Conservation (phyloP, 306 rosid genomes). For the cucumber (Cucumis sativus) region DNA sequence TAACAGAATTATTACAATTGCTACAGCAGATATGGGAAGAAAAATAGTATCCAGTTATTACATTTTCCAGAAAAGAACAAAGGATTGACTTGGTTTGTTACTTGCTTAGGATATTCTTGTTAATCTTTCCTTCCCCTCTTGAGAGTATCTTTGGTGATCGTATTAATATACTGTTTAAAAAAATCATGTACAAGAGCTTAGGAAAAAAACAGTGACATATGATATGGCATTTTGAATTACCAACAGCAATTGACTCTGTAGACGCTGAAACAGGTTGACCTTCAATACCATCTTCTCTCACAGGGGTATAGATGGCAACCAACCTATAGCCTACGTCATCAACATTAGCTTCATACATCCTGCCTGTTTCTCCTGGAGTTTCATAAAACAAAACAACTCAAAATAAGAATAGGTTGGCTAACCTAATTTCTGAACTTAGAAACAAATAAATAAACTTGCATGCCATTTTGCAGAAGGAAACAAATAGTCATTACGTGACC, state of each 20-base stretch:
- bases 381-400: constrained; percentile 2
- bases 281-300: constrained; percentile 93
- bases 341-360: constrained; percentile 94
- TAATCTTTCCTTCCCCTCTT: neutral
- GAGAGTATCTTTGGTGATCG: neutral
- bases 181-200: neutral
- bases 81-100: neutral
- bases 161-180: neutral
- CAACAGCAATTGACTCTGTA: constrained; percentile 88
- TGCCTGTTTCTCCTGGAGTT: constrained; percentile 73
- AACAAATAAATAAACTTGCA: neutral
- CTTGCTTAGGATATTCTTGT: neutral
- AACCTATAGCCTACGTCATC: constrained; percentile 95
- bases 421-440: neutral
- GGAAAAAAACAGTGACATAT: neutral
- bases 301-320: constrained; percentile 88
- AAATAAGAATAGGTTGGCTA: neutral
- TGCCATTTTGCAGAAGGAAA: neutral
- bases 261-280: constrained; percentile 87
- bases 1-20: neutral
- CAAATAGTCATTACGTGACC: neutral
- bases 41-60: neutral
- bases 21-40: neutral
- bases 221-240: constrained; percentile 23
- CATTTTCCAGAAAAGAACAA: neutral